Evolutionary conservation across 129 eudicot species (phyloP), one percentile per base, ranked within the genome.

Genomic region (Erigeron canadensis): DNA sequence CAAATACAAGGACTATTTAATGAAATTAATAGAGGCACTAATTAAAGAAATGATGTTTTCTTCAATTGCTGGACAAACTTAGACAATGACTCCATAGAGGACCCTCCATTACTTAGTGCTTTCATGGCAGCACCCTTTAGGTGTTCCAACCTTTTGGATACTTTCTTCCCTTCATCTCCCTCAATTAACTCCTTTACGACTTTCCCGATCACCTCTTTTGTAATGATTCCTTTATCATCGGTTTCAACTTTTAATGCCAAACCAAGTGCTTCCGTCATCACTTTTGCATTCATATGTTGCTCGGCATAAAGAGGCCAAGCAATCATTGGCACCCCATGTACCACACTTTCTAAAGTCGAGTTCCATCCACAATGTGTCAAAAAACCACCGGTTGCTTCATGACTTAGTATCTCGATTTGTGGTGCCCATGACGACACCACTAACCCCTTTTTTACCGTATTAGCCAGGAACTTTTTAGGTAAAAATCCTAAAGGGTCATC

Each of bases 271-370:
- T 80, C 82, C 0, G 68, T 63, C 70, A 80, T 63, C 75, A 84
- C 41, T 62, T 63, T 71, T 10, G 82, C 82, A 6, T 67, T 80
- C 88, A 80, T 80, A 70, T 72, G 83, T 23, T 80, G 88, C 43
- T 84, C 88, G 0, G 82, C 85, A 47, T 84, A 84, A 1, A 84
- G 82, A 8, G 84, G 88, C 88, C 85, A 84, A 61, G 82, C 82
- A 56, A 84, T 77, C 71, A 84, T 65, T 6, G 88, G 80, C 61
- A 80, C 82, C 18, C 84, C 88, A 34, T 80, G 80, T 9, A 72
- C 80, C 4, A 84, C 22, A 58, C 88, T 80, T 82, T 84, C 88
- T 7, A 84, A 44, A 42, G 70, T 44, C 5, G 88, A 84, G 64
- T 84, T 84, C 88, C 88, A 84, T 0, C 88, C 85, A 21, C 84